Evolutionary conservation across 352 stramenopile species (phyloP), one percentile per base, ranked within the genome.

Genomic region (Pythium sp.): DNA sequence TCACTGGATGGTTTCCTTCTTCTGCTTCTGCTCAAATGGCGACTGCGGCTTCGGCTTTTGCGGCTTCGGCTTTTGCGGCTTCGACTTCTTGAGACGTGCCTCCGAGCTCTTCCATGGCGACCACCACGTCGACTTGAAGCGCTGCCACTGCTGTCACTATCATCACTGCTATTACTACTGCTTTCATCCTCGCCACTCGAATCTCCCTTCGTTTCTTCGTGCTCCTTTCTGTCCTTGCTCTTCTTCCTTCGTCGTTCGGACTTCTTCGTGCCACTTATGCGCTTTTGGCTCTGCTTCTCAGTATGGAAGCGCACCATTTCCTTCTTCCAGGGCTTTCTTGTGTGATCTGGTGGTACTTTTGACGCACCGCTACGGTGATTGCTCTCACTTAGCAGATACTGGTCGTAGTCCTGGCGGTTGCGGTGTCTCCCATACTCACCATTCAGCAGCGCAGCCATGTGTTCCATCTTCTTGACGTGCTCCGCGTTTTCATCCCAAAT

Each of bases 381-480:
- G 20, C 63, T 61, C 66, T 61, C 14, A 49, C 34, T 3, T 24
- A 71, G 53, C 12, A 86, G 64, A 43, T 87, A 88, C 47, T 71
- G 68, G 63, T 90, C 79, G 51, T 88, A 90, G 51, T 89, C 82
- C n/a, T 59, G 30, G 51, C 56, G 74, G 32, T 65, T 80, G 32
- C 64, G 67, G 58, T 80, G 77, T 30, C 70, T 75, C 26, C 71
- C 80, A n/a, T 74, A 66, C 11, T 74, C 64, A 15, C 70, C 74
- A 58, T 65, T 32, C 6, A 78, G 30, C 14, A 76, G 49, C 62
- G 58, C 70, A 22, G 34, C 38, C 63, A 72, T 73, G 34, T 58
- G 30, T 15, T 66, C 8, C 41, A 68, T 70, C 62, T 51, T 67
- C 60, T 66, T 47, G 6, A 38, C 47, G n/a, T 74, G 63, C 5